Evolutionary conservation across 106 monocot species (phyloP).

Genomic region (Dendrobium officinale): DNA sequence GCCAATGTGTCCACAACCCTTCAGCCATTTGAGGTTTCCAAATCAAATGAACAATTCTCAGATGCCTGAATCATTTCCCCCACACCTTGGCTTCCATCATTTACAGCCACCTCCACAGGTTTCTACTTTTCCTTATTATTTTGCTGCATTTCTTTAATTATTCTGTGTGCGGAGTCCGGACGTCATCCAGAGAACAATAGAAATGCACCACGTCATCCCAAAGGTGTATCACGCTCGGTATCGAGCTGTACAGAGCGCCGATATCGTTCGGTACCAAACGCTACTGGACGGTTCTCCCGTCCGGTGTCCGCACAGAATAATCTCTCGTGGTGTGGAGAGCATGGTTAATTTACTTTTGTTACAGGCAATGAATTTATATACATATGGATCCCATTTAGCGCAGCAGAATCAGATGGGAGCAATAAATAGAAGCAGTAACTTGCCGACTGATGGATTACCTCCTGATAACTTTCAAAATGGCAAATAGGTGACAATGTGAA

Average conservation of each 20-base stretch:
- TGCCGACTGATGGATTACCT: slow-evolving; percentile 17
- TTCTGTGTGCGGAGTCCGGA: too few species aligned
- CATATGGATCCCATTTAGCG: slow-evolving; percentile 31
- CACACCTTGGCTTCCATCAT: slow-evolving; percentile 34
- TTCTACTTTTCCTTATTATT: not conserved
- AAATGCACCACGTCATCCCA: too few species aligned
- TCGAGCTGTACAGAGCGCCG: too few species aligned
- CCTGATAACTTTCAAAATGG: slow-evolving; percentile 20
- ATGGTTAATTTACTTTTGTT: not conserved
- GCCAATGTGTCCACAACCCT: slow-evolving; percentile 1
- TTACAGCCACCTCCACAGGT: slow-evolving; percentile 43
- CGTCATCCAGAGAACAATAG: too few species aligned
- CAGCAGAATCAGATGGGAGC: slow-evolving; percentile 38
- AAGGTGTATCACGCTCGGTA: too few species aligned
- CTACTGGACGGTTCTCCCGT: too few species aligned
- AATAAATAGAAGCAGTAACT: slow-evolving; percentile 8
- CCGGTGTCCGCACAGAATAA: not conserved
- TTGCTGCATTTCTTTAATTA: not conserved
- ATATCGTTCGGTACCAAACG: too few species aligned
- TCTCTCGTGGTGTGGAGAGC: not conserved
- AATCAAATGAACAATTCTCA: slow-evolving; percentile 35
- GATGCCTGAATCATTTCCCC: slow-evolving; percentile 26
- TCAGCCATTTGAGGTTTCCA: slow-evolving; percentile 24
- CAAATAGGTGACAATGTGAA: slow-evolving; percentile 6
- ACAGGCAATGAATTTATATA: slow-evolving; percentile 50